Percentiles rank a stretch among this genome's conserved stretches.
These are phyloP conservation scores for Fusarium sp. DNA, from an alignment of 2,329 filamentous ascomycete species.

Conservation along the genomic window DNA sequence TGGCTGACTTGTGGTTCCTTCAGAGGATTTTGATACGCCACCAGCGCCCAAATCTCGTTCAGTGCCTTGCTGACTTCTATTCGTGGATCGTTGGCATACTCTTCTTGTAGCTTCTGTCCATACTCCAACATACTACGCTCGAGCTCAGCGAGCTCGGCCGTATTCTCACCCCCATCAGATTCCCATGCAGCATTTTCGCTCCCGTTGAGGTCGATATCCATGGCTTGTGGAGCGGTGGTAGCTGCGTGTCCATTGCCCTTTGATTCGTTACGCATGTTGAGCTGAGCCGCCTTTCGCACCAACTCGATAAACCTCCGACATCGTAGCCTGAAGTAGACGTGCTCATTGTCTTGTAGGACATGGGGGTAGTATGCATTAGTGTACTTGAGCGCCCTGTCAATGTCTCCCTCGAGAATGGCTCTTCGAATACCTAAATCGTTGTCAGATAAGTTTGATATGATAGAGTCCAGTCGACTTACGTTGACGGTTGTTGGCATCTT, in stretches of 20 bases:
- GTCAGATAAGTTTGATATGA: slow-evolving; percentile 34
- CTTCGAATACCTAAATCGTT: slow-evolving; percentile 80
- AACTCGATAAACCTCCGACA: slow-evolving; percentile 97
- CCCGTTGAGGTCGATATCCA: slow-evolving; percentile 70
- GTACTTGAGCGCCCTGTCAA: slow-evolving; percentile 89
- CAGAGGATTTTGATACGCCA: slow-evolving; percentile 88
- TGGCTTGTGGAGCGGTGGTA: slow-evolving; percentile 62
- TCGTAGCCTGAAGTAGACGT: slow-evolving; percentile 88
- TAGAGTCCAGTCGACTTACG: slow-evolving; percentile 66
- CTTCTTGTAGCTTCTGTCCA: slow-evolving; percentile 81
- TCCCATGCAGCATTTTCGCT: slow-evolving; percentile 61
- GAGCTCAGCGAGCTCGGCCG: slow-evolving; percentile 61
- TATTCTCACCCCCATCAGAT: slow-evolving; percentile 62
- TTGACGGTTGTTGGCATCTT: slow-evolving; percentile 89
- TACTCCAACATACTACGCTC: slow-evolving; percentile 82
- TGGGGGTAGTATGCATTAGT: slow-evolving; percentile 84
- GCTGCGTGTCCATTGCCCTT: slow-evolving; percentile 61
- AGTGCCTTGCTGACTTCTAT: slow-evolving; percentile 81
- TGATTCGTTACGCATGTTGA: slow-evolving; percentile 65
- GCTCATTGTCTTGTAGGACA: slow-evolving; percentile 84
- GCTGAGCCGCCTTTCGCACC: slow-evolving; percentile 81
- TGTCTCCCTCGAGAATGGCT: slow-evolving; percentile 91
- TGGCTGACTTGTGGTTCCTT: slow-evolving; percentile 82
- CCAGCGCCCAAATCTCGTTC: slow-evolving; percentile 87
- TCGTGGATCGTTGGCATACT: slow-evolving; percentile 81